Evolutionary conservation across 345 rosid species (phyloP).

Genomic region (Hibiscus trionum): DNA sequence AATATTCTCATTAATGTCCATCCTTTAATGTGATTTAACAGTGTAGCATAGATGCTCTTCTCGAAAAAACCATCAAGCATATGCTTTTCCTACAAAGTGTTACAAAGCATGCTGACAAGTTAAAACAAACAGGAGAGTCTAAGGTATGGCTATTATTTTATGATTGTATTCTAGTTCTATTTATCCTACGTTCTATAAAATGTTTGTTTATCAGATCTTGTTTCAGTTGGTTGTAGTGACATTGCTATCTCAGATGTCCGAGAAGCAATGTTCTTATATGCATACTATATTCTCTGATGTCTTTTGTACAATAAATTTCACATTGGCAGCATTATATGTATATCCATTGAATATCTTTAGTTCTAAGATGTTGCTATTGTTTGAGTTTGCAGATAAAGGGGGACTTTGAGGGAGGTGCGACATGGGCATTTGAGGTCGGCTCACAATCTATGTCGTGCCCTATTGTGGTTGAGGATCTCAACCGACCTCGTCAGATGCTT

Average conservation of each 20-base stretch:
- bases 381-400: background rate
- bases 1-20: constrained; percentile 10
- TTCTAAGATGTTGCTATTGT: background rate
- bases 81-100: background rate
- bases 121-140: constrained; percentile 71
- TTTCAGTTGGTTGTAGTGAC: background rate
- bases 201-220: background rate
- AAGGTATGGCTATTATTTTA: constrained; percentile 40
- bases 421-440: background rate
- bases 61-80: background rate
- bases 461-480: background rate
- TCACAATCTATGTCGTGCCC: background rate
- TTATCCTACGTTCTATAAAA: background rate
- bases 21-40: background rate
- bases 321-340: background rate
- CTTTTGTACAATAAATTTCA: background rate
- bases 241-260: background rate
- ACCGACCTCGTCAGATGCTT: background rate
- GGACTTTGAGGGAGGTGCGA: background rate
- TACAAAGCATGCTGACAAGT: constrained; percentile 41
- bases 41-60: constrained; percentile 1
- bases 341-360: background rate
- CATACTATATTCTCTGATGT: background rate
- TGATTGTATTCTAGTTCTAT: background rate
- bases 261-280: background rate